Base-by-base conservation (phyloP, 2,329 filamentous ascomycete species). In the Cylindrodendrum hubeiense region DNA sequence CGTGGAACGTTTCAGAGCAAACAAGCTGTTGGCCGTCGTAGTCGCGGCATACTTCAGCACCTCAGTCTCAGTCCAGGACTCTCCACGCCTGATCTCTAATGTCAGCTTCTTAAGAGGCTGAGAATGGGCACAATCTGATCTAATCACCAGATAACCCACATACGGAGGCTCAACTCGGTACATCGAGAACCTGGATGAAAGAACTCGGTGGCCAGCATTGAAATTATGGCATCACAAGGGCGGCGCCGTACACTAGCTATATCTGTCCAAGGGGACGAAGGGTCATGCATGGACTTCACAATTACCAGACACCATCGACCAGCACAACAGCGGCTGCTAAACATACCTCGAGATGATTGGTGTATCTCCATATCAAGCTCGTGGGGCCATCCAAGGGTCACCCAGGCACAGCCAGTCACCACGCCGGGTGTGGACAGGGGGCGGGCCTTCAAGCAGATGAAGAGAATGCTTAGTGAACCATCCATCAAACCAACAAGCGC, bases 391-490 rank as follows among this genome's bases (percentile, higher is more conserved):
- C 15, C 44, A 56, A 50, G 53, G 51, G 37, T 57, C 41, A 9
- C 26, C 24, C 17, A 39, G 33, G 30, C 37, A 9, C 21, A 52
- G 4, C 60, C 60, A 57, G 49, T 56, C 46, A 57, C n/a, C 26
- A 21, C n/a, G 28, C 19, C 7, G 22, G 22, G 17, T 33, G 24
- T 5, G 17, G 39, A 28, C 53, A 51, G 41, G 53, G 60, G 49
- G 37, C 47, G 60, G 53, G 53, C 47, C 47, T 22, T 43, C 28
- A 49, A 53, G 49, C 61, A 63, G 54, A 59, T 63, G 60, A 51
- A 63, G 46, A 43, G 60, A 41, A 47, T 43, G 17, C 28, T 46
- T 47, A 24, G 56, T 47, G 60, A 63, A 64, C 43, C 49, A 60
- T 59, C 34, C 61, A 64, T 51, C 28, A 39, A 41, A 50, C 47